Evolutionary conservation across 768 basidiomycete species (phyloP), one percentile per base, ranked within the genome.

Genomic region (Fibroporia radiculosa): DNA sequence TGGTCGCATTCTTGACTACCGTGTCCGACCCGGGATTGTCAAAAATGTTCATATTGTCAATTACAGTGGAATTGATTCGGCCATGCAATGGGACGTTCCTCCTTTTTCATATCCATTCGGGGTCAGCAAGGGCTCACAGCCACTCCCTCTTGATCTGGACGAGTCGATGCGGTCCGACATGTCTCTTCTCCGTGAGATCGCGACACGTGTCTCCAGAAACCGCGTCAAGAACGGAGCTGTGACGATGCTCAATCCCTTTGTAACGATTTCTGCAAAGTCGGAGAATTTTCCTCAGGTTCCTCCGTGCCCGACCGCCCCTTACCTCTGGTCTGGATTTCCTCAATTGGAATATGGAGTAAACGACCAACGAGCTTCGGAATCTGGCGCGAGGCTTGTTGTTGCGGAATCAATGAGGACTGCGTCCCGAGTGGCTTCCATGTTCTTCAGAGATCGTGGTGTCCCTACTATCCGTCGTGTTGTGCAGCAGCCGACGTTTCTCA

Each of bases 391-490:
- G 32, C 53, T 60, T 37, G 55, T 90, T 42, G 79, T 99, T 10
- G 69, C 81, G 0, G 92, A 96, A 62, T 69, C 73, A 54, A 93
- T 93, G 83, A 85, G 91, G 56, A 56, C 82, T 14, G 91, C 89
- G 0, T 82, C 79, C 38, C 78, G 82, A 2, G 69, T 82, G 0
- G 82, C 85, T 1, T 93, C 92, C 22, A 69, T 66, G 31, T 92
- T 88, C 66, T 77, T 76, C 45, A 49, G 58, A 16, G 82, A 85
- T 8, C 71, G 67, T 13, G 66, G 66, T 3, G 48, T 95, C 25
- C 81, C 84, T 2, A 69, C 79, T 33, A 57, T 89, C 5, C 84
- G 84, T 39, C 77, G 92, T 16, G 54, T 63, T 2, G 56, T 69
- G 19, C 58, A 26, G 8, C 25, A 63, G 35, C 56, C 68, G 28